Evolutionary conservation across 78 protist species (phyloP), one percentile per base, ranked within the genome.

Genomic region (Dictyostelium firmibasis): DNA sequence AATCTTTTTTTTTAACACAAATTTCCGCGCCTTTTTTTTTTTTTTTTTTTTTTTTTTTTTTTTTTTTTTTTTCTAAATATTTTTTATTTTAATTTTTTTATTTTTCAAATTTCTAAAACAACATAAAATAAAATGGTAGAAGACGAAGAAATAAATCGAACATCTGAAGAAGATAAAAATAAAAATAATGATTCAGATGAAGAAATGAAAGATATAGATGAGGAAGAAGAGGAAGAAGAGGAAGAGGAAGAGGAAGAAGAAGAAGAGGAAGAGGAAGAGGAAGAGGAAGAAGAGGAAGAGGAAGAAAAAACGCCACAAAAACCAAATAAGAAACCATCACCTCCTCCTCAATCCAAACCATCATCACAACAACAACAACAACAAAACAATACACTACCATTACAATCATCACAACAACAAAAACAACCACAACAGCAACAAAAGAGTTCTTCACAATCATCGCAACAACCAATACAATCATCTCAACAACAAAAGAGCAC

Each of bases 141-240:
- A 27, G 75, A 67, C 23, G 35, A 57, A 57, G 67, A 57, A 27
- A 67, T 67, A 27, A 67, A 27, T 67, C 35, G 27, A 67, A 67
- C 18, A 23, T 27, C 75, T 67, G 18, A 27, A 67, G 35, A 67
- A 60, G 25, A 57, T 20, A 20, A 57, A 57, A 20, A 57, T n/a
- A 57, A 16, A 57, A 57, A 57, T 27, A 57, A 57, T 57, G 67
- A 20, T 20, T 57, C 67, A 16, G 75, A 72, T 72, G 43, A 29
- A 16, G 79, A 72, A 72, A 31, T 31, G 38, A 72, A 72, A 41
- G 83, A 77, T n/a, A 77, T 77, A 27, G 83, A 23, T 23, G 83
- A 41, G 3, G 44, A 36, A 13, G 81, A 76, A 76, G 27, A 23
- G 1, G 33, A 36, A 38, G 53, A 36, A 1, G 82, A 76, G 0